Conservation (phyloP, 176 grass and related monocot genomes). For the Pontederia paniculata region DNA sequence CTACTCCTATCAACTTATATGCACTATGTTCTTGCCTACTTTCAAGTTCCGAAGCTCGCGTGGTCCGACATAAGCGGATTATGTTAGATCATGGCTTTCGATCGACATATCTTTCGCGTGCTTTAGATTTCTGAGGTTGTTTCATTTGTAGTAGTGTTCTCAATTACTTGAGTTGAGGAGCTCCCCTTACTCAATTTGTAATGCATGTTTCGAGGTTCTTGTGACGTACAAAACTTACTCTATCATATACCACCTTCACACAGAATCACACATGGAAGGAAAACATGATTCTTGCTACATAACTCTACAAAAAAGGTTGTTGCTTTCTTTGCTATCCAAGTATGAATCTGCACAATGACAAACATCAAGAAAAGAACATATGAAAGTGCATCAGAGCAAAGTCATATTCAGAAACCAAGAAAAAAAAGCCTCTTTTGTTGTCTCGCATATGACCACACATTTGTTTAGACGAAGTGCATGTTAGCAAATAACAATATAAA, state of each 20-base stretch:
- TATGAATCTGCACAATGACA: constrained; percentile 25
- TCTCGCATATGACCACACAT: too few species aligned
- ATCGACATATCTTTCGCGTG: not conserved
- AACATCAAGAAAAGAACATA: not conserved
- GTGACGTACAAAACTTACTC: constrained; percentile 23
- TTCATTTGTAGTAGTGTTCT: too few species aligned
- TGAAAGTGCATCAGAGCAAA: not conserved
- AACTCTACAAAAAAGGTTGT: constrained; percentile 50
- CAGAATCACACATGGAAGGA: constrained; percentile 21
- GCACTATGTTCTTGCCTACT: constrained; percentile 22
- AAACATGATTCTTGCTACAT: constrained; percentile 49
- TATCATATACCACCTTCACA: constrained; percentile 3
- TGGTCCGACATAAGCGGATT: constrained; percentile 23
- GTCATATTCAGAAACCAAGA: not conserved
- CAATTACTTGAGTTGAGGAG: not conserved
- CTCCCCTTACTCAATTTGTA: not conserved
- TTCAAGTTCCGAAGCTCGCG: constrained; percentile 41
- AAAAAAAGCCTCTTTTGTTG: too few species aligned
- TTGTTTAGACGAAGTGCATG: too few species aligned
- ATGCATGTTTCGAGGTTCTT: constrained; percentile 5
- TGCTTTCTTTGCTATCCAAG: constrained; percentile 14
- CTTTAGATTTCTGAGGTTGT: not conserved
- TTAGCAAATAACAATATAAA: too few species aligned
- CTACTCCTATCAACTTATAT: constrained; percentile 6
- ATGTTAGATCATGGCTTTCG: not conserved